A percentile compares a stretch with the other conserved stretches of the same genome.
phyloP scores from a whole-genome alignment of 306 rosid genomes.

The Carpinus fangiana region DNA sequence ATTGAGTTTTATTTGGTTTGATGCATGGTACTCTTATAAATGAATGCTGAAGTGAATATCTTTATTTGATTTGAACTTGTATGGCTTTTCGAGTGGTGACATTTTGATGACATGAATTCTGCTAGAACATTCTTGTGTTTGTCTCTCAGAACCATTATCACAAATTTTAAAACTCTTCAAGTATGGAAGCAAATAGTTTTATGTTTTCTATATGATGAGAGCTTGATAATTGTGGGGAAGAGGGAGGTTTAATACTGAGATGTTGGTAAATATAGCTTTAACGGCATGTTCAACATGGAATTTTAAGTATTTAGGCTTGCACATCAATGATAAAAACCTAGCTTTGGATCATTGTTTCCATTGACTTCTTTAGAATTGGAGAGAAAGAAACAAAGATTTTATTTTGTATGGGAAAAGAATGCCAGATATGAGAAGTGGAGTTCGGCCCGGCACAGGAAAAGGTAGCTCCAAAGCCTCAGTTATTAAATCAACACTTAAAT shows the following conservation, averaged over 20 bases:
- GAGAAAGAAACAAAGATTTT: too few species aligned
- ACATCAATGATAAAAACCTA: slow-evolving; percentile 16
- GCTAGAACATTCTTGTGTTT: slow-evolving; percentile 35
- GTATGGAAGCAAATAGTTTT: neutral
- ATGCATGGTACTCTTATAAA: slow-evolving; percentile 4
- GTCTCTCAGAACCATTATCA: neutral
- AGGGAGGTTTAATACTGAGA: slow-evolving; percentile 10
- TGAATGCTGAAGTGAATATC: neutral
- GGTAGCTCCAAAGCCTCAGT: neutral
- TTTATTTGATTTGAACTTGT: slow-evolving; percentile 29
- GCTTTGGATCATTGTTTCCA: slow-evolving; percentile 10
- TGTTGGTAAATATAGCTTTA: slow-evolving; percentile 7
- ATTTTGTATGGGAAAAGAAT: slow-evolving; percentile 41
- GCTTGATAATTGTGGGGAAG: neutral
- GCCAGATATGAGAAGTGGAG: slow-evolving; percentile 46
- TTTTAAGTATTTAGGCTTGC: neutral
- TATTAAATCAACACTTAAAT: neutral
- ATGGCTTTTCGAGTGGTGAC: slow-evolving; percentile 25
- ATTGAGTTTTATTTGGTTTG: neutral
- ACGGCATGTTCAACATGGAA: neutral
- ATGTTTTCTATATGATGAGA: neutral
- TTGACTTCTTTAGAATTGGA: slow-evolving; percentile 7
- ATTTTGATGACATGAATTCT: slow-evolving; percentile 26
- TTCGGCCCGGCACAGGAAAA: slow-evolving; percentile 36
- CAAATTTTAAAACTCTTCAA: neutral